A percentile compares a stretch with the other conserved stretches of the same genome.
Evolutionary conservation across 1,139 yeast genomes (phyloP).

Genomic region (Suhomyces bribrorum): DNA sequence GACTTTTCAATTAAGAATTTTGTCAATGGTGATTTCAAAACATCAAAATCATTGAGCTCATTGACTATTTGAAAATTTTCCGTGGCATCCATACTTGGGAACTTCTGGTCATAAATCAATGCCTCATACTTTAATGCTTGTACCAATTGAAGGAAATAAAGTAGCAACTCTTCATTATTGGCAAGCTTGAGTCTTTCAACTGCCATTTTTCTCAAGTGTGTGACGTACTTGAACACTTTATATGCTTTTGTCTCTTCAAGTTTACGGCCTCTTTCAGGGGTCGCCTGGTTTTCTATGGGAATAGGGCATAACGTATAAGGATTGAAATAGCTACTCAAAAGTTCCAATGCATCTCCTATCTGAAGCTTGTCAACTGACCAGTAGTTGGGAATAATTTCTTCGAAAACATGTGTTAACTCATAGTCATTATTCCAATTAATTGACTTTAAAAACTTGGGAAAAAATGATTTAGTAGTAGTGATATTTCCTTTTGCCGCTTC

Average conservation of each 20-base stretch:
- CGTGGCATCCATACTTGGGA: slow-evolving; percentile 5
- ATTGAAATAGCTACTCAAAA: slow-evolving; percentile 71
- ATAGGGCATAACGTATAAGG: slow-evolving; percentile 32
- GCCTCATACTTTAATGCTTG: slow-evolving; percentile 85
- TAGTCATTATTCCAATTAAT: slow-evolving; percentile 85
- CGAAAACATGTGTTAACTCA: slow-evolving; percentile 78
- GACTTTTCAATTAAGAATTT: slow-evolving; percentile 77
- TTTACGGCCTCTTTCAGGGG: slow-evolving; percentile 12
- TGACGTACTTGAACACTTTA: slow-evolving; percentile 36
- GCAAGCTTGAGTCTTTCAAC: slow-evolving; percentile 81
- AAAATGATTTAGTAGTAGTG: slow-evolving; percentile 50
- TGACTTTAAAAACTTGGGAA: slow-evolving; percentile 84
- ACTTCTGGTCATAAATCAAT: slow-evolving; percentile 22
- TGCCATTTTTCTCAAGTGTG: slow-evolving; percentile 72
- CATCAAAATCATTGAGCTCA: slow-evolving; percentile 25
- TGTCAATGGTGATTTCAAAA: slow-evolving; percentile 63
- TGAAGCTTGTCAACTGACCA: slow-evolving; percentile 71
- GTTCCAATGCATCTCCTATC: slow-evolving; percentile 89
- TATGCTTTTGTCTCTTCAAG: slow-evolving; percentile 35
- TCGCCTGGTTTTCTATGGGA: slow-evolving; percentile 5
- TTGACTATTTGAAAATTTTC: slow-evolving; percentile 26
- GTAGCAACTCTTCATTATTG: slow-evolving; percentile 72
- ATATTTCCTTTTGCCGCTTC: slow-evolving; percentile 10
- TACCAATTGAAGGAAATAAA: slow-evolving; percentile 85
- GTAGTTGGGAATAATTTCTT: slow-evolving; percentile 46